Evolutionary conservation across 768 basidiomycete genomes (phyloP), one percentile per base, ranked within the genome.

Genomic region (Mycena amicta): DNA sequence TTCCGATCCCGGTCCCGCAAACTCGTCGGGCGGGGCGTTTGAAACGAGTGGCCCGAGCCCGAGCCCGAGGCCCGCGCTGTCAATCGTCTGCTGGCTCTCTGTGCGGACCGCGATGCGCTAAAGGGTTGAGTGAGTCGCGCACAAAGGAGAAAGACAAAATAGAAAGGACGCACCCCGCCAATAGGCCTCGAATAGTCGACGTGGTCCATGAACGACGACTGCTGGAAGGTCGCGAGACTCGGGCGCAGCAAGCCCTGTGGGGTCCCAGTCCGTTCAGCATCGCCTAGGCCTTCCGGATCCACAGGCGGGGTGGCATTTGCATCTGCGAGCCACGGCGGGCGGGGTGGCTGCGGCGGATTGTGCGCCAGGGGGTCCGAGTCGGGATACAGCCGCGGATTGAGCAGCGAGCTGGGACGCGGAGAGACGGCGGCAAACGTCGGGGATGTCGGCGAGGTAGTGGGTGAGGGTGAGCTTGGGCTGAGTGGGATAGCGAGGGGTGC

Each of bases 141-240:
- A 29, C 4, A 49, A 49, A 4, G 13, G 47, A 13, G 47, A 27
- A 8, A 12, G 47, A 13, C 47, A n/a, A n/a, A n/a, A n/a, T n/a
- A n/a, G n/a, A 11, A 20, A 52, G 40, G 40, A 50, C 55, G 18
- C 23, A 60, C 59, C 49, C 33, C 55, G 23, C 55, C 58, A 51
- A 63, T 56, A 25, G 62, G 57, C 26, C 62, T n/a, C 40, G 58
- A 63, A 46, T 59, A 63, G 45, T 63, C 62, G 37, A 63, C 58
- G 39, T 56, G 51, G 40, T 63, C 62, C n/a, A 55, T 54, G 29
- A 47, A 40, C 46, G 62, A 59, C 46, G 62, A 56, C 3, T 59
- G 57, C 28, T 55, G 51, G 43, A 62, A 26, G 47, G 53, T 47
- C 37, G 61, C 57, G 4, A 62, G 51, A n/a, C 62, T 58, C 0